A percentile compares a stretch with the other conserved stretches of the same genome.
Conservation (phyloP, 192 early-diverging fungal genomes). For the Coemansia sp. region DNA sequence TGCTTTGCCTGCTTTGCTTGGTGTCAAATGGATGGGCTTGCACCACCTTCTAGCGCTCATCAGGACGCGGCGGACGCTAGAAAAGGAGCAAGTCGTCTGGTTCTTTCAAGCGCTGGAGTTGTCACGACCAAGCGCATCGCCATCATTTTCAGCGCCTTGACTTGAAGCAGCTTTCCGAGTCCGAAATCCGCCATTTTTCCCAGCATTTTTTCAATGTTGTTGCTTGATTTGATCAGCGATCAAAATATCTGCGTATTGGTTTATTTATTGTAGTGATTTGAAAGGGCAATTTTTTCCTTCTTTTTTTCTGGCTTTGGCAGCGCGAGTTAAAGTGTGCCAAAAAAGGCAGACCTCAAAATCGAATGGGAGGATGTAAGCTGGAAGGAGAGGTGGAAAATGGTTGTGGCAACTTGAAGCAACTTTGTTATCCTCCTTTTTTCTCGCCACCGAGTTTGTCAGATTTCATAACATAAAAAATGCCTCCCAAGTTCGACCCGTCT, state of each 20-base stretch:
- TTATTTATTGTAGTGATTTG: no score
- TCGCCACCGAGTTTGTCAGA: slow-evolving; percentile 10
- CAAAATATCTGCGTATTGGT: neutral
- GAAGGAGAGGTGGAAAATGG: slow-evolving; percentile 7
- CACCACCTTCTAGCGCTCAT: no score
- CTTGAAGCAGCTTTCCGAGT: no score
- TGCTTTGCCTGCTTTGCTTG: no score
- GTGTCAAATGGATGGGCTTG: no score
- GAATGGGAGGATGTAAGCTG: neutral
- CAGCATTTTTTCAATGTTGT: neutral
- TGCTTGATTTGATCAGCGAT: neutral
- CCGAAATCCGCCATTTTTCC: neutral
- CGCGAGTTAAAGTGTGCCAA: neutral
- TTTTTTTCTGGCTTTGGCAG: no score
- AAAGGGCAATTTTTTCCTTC: neutral
- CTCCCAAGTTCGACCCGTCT: slow-evolving; percentile 86
- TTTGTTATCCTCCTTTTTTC: slow-evolving; percentile 10
- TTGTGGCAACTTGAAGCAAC: neutral
- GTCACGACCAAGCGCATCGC: no score
- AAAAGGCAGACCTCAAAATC: no score
- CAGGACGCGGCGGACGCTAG: no score
- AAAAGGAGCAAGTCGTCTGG: no score
- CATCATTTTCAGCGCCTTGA: neutral
- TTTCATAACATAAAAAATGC: slow-evolving; percentile 59
- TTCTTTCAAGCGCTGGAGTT: no score